Evolutionary conservation across 257 asterid species (phyloP).

Genomic region (Orobanche coerulescens): DNA sequence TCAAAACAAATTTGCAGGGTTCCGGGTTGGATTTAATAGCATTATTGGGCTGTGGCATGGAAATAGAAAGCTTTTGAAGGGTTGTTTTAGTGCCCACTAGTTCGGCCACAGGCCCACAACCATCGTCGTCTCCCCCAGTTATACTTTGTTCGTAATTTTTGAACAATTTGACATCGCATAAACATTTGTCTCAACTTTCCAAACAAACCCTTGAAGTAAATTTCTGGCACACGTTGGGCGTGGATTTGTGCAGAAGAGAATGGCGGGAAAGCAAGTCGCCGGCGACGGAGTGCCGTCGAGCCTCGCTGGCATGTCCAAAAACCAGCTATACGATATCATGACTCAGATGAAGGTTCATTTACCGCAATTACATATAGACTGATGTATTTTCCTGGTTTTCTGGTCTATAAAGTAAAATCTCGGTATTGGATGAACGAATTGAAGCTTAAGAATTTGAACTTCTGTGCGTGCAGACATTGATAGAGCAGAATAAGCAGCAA

Average conservation of each 20-base stretch:
- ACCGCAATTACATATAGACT: not conserved
- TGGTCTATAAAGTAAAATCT: not conserved
- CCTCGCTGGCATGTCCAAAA: conserved; percentile 87
- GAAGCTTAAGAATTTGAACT: not conserved
- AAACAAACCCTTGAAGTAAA: conserved; percentile 35
- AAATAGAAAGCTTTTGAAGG: not conserved
- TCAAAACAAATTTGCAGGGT: too few species aligned
- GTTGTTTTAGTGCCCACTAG: not conserved
- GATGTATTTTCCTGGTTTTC: not conserved
- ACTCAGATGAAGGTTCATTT: conserved; percentile 77
- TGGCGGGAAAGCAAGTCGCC: conserved; percentile 78
- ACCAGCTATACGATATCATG: conserved; percentile 85
- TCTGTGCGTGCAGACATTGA: conserved; percentile 46
- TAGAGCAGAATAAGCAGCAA: conserved; percentile 87
- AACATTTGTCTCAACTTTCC: conserved; percentile 18
- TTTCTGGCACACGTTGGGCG: too few species aligned
- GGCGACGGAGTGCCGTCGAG: conserved; percentile 61
- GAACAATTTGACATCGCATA: not conserved
- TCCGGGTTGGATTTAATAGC: not conserved
- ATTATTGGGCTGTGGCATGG: conserved; percentile 10
- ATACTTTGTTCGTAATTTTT: not conserved
- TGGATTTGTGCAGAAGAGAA: conserved; percentile 20
- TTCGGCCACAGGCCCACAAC: not conserved
- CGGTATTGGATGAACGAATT: conserved; percentile 14
- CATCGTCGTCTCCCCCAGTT: not conserved